phyloP scores from a whole-genome alignment of 345 rosid species.

The Pelargonium nanum region DNA sequence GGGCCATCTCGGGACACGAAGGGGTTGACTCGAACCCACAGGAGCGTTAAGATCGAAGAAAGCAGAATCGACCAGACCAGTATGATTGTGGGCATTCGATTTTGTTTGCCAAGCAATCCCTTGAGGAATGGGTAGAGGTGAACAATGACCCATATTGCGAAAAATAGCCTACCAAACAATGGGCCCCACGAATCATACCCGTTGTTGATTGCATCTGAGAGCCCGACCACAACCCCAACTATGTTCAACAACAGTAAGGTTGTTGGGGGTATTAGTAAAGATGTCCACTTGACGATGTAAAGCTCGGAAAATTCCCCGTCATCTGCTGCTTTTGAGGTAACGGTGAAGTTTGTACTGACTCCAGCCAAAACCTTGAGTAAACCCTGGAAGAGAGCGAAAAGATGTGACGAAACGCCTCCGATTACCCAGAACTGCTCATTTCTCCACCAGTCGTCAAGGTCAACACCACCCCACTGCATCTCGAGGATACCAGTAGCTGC shows the following conservation, averaged over 20 bases:
- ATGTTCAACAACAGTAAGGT: constrained; percentile 46
- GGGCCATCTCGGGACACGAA: constrained; percentile 34
- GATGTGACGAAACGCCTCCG: constrained; percentile 53
- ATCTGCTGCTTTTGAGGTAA: constrained; percentile 55
- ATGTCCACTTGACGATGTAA: constrained; percentile 58
- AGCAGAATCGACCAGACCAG: constrained; percentile 58
- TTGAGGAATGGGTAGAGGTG: constrained; percentile 64
- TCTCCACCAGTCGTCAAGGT: constrained; percentile 71
- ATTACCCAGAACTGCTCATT: constrained; percentile 75
- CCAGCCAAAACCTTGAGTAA: constrained; percentile 66
- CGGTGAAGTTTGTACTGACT: constrained; percentile 52
- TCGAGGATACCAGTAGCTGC: constrained; percentile 54
- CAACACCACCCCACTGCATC: constrained; percentile 75
- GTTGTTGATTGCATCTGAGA: constrained; percentile 50
- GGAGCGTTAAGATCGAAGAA: constrained; percentile 46
- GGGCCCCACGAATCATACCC: constrained; percentile 74
- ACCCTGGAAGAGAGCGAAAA: constrained; percentile 62
- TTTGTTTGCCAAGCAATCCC: constrained; percentile 49
- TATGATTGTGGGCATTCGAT: constrained; percentile 49
- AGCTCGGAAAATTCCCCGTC: constrained; percentile 58
- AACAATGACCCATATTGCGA: constrained; percentile 53
- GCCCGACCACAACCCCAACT: constrained; percentile 46
- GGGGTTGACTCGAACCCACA: constrained; percentile 58
- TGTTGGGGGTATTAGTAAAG: constrained; percentile 46
- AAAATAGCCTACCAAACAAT: constrained; percentile 45